Base-by-base conservation (phyloP, 352 stramenopile genomes). In the Pythium rishiriense region DNA sequence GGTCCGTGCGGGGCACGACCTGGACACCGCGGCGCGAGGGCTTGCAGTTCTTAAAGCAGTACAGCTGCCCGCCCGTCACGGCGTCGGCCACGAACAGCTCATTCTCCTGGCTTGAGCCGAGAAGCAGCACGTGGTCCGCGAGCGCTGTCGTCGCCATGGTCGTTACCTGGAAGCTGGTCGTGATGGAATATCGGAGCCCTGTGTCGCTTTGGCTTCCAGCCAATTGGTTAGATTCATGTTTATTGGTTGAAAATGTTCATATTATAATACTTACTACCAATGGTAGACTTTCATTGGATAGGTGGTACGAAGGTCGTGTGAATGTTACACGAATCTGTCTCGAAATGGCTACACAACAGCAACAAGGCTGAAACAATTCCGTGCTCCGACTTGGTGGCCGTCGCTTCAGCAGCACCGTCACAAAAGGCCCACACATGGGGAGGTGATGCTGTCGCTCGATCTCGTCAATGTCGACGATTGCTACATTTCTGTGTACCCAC, bases 31-130 rank as follows among this genome's bases (percentile, higher is more conserved):
- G 67, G 57, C 76, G 72, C 43, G 81, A 66, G 28, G 74, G 59
- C 26, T 78, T 73, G 50, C 78, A 84, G 57, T 88, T 84, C 68
- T 93, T 93, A 51, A 93, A 93, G 71, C 76, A 79, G 55, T 81
- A 90, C 35, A 91, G 75, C 73, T 88, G 79, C 1, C 76, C 76
- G 17, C 81, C 81, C 14, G 75, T 88, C 9, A 73, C 70, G 4
- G 81, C 81, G 46, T 93, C 81, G 0, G 75, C 76, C 12, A 90
- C 75, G 22, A 84, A 74, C 19, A 93, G 61, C 57, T 91, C 79
- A 33, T 76, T 86, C 73, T 87, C 79, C 39, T 90, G 78, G 63
- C 64, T 83, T 2, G 83, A 93, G 59, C 78, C 79, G 28, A 90
- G 61, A 24, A 90, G 58, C 55, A 93, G 75, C 59, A 90, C 78